Percentiles rank a stretch among this genome's conserved stretches.
Evolutionary conservation across 73 alveolate genomes (phyloP).

Genomic region (Tetrahymena thermophila): DNA sequence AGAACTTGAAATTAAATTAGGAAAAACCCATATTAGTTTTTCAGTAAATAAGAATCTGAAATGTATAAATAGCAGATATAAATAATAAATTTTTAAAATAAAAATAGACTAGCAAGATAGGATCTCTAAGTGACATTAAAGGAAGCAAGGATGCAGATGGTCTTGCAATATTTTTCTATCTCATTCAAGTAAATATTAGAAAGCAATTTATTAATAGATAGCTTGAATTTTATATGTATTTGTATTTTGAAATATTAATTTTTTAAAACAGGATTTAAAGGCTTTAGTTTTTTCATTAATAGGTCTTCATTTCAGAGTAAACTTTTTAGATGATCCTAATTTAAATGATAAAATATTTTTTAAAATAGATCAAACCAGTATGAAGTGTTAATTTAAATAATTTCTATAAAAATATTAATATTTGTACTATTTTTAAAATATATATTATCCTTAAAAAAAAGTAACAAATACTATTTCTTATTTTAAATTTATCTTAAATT

Average conservation of each 20-base stretch:
- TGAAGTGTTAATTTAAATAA: background rate
- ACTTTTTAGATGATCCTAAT: background rate
- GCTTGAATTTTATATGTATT: background rate
- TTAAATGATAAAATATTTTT: background rate
- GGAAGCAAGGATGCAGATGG: conserved; percentile 89
- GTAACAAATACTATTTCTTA: too few relatives aligned
- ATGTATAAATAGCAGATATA: background rate
- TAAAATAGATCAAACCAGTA: background rate
- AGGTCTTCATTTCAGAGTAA: conserved; percentile 87
- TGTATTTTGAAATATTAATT: background rate
- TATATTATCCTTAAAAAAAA: too few relatives aligned
- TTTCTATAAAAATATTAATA: background rate
- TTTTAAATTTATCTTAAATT: too few relatives aligned
- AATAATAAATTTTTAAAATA: background rate
- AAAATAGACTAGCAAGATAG: conserved; percentile 69
- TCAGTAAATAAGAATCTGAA: background rate
- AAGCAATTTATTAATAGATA: background rate
- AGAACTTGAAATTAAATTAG: conserved; percentile 88
- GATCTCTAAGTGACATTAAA: conserved; percentile 76
- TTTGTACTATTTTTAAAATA: background rate
- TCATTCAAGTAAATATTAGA: conserved; percentile 17
- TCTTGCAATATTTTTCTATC: conserved; percentile 68
- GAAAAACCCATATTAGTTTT: conserved; percentile 72
- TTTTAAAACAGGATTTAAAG: conserved; percentile 65
- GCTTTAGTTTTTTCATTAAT: conserved; percentile 76